A percentile compares a stretch with the other conserved stretches of the same genome.
Evolutionary conservation across 176 grass and related monocot species (phyloP).

Genomic region (Poa annua): DNA sequence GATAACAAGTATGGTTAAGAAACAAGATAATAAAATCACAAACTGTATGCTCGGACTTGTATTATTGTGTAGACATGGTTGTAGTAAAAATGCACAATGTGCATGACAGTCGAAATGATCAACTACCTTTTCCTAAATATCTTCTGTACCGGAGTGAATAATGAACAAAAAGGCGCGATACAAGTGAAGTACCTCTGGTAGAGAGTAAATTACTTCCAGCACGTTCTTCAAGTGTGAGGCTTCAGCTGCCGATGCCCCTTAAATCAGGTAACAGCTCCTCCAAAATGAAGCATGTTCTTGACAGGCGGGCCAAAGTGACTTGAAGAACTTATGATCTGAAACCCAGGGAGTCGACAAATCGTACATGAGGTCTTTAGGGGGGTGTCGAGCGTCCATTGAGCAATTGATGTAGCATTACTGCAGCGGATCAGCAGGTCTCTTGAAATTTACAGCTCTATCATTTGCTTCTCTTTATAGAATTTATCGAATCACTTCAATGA

Average conservation of each 20-base stretch:
- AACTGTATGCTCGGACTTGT: constrained; percentile 40
- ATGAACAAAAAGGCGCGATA: constrained; percentile 30
- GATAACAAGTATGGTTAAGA: background rate
- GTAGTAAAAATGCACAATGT: constrained; percentile 32
- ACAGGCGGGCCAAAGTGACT: constrained; percentile 3
- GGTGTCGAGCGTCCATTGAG: constrained; percentile 25
- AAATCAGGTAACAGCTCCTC: constrained; percentile 36
- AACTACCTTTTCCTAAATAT: constrained; percentile 40
- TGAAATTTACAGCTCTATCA: constrained; percentile 26
- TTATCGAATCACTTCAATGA: constrained; percentile 1
- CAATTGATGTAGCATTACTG: constrained; percentile 33
- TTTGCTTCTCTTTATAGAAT: constrained; percentile 29
- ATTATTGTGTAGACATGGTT: constrained; percentile 37
- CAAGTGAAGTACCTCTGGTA: constrained; percentile 55
- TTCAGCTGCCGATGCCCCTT: constrained; percentile 32
- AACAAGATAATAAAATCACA: constrained; percentile 20
- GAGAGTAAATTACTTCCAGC: constrained; percentile 45
- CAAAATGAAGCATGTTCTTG: constrained; percentile 25
- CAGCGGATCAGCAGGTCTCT: constrained; percentile 7
- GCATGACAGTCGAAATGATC: constrained; percentile 34
- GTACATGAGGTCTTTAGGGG: constrained; percentile 26
- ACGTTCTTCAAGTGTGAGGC: background rate
- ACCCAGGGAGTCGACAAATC: constrained; percentile 1
- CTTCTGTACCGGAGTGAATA: constrained; percentile 35
- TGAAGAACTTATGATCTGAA: constrained; percentile 9